Conservation (phyloP, 371 early-diverging fungal genomes). For the Synchytrium microbalum region DNA sequence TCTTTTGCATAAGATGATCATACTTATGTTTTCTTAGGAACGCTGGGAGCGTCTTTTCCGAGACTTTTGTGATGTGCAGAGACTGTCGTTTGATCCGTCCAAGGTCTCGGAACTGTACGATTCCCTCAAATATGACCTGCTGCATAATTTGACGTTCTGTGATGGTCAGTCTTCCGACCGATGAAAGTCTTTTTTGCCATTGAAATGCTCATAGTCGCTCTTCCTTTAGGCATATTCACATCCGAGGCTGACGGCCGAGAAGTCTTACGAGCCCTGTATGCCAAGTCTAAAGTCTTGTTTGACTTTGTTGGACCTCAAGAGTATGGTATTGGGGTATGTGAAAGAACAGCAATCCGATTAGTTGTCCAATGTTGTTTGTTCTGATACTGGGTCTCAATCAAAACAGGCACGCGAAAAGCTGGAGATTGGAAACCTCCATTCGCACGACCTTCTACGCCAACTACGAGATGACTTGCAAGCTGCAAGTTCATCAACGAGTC, state of each 20-base stretch:
- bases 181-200: neutral
- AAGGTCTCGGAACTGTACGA: slow-evolving; percentile 92
- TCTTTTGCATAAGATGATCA: neutral
- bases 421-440: slow-evolving; percentile 79
- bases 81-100: slow-evolving; percentile 54
- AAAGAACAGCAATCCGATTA: neutral
- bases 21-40: slow-evolving; percentile 53
- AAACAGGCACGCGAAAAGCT: slow-evolving; percentile 59
- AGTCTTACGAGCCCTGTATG: slow-evolving; percentile 60
- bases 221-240: neutral
- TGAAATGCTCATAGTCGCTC: too few relatives aligned
- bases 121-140: slow-evolving; percentile 88
- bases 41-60: slow-evolving; percentile 92
- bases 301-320: slow-evolving; percentile 90
- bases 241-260: slow-evolving; percentile 13
- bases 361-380: slow-evolving; percentile 4
- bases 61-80: slow-evolving; percentile 71
- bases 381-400: neutral
- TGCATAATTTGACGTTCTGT: slow-evolving; percentile 84
- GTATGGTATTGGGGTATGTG: slow-evolving; percentile 66
- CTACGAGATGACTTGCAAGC: slow-evolving; percentile 68
- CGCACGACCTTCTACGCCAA: slow-evolving; percentile 65
- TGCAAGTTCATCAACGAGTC: slow-evolving; percentile 36
- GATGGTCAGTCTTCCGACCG: slow-evolving; percentile 47
- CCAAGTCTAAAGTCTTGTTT: slow-evolving; percentile 73